These are phyloP conservation scores for Tinospora cordifolia DNA, from an alignment of 164 flowering plant species.

Conservation along the genomic window DNA sequence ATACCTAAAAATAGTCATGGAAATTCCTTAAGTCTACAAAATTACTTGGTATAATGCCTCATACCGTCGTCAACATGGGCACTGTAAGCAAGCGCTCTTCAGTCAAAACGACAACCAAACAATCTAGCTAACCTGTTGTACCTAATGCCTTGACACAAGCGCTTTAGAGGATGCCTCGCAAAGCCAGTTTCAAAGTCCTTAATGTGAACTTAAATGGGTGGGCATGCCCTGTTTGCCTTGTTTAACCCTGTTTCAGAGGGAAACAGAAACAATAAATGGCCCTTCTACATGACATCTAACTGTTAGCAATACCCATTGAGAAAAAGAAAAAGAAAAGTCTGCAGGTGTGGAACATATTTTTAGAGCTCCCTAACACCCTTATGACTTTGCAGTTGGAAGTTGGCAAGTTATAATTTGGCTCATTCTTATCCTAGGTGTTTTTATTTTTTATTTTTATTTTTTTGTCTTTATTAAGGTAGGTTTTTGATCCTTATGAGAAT, in stretches of 20 bases:
- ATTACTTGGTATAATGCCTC: not conserved
- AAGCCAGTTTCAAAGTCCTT: constrained; percentile 1
- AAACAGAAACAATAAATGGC: not conserved
- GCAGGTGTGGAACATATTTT: too few relatives aligned
- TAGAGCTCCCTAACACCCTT: too few relatives aligned
- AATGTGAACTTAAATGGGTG: not conserved
- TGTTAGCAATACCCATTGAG: too few relatives aligned
- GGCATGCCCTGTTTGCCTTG: not conserved
- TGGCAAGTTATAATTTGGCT: too few relatives aligned
- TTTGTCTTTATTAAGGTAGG: too few relatives aligned
- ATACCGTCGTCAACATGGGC: constrained; percentile 1
- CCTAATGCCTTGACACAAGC: constrained; percentile 14
- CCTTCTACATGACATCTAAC: too few relatives aligned
- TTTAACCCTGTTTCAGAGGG: not conserved
- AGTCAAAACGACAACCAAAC: constrained; percentile 9
- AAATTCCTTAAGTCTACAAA: not conserved
- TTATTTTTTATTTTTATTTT: too few relatives aligned
- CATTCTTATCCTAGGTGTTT: too few relatives aligned
- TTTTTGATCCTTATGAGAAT: too few relatives aligned
- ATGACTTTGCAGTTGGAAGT: too few relatives aligned
- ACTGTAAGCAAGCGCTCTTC: not conserved
- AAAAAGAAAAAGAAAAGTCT: too few relatives aligned
- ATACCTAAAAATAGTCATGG: not conserved
- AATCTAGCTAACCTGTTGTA: constrained; percentile 6
- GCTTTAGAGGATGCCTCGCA: not conserved